Conservation (phyloP, 768 basidiomycete genomes). For the Termitomyces sp. region DNA sequence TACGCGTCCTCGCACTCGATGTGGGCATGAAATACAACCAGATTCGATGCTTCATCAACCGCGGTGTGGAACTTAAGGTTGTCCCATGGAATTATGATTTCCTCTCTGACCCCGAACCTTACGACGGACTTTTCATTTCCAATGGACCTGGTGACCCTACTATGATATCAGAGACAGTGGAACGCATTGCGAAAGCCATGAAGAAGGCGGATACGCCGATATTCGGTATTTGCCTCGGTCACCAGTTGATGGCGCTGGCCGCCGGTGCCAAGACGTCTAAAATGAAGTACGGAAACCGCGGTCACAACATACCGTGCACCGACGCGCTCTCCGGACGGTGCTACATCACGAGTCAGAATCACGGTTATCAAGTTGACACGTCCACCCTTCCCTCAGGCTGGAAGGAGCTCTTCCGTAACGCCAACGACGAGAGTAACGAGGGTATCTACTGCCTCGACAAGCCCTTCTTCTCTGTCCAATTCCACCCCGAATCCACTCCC, state of each 20-base stretch:
- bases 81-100: slow-evolving; percentile 98
- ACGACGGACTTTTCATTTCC: slow-evolving; percentile 94
- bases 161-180: slow-evolving; percentile 71
- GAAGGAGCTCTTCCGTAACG: slow-evolving; percentile 94
- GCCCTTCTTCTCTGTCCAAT: slow-evolving; percentile 98
- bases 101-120: slow-evolving; percentile 71
- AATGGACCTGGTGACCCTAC: slow-evolving; percentile 98
- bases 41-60: slow-evolving; percentile 89
- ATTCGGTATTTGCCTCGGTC: slow-evolving; percentile 98
- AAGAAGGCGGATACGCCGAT: slow-evolving; percentile 78
- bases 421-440: slow-evolving; percentile 97
- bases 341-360: slow-evolving; percentile 99
- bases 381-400: slow-evolving; percentile 76
- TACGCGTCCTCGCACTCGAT: slow-evolving; percentile 89
- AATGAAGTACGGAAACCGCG: slow-evolving; percentile 99
- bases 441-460: slow-evolving; percentile 92
- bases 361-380: slow-evolving; percentile 93
- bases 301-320: slow-evolving; percentile 98
- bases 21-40: slow-evolving; percentile 99
- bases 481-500: slow-evolving; percentile 96
- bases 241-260: slow-evolving; percentile 94
- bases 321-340: slow-evolving; percentile 91
- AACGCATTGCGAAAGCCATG: slow-evolving; percentile 62
- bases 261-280: slow-evolving; percentile 93
- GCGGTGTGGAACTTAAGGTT: slow-evolving; percentile 95